Conservation (phyloP, 768 basidiomycete genomes). For the Rhodosporidiobolus sp. region DNA sequence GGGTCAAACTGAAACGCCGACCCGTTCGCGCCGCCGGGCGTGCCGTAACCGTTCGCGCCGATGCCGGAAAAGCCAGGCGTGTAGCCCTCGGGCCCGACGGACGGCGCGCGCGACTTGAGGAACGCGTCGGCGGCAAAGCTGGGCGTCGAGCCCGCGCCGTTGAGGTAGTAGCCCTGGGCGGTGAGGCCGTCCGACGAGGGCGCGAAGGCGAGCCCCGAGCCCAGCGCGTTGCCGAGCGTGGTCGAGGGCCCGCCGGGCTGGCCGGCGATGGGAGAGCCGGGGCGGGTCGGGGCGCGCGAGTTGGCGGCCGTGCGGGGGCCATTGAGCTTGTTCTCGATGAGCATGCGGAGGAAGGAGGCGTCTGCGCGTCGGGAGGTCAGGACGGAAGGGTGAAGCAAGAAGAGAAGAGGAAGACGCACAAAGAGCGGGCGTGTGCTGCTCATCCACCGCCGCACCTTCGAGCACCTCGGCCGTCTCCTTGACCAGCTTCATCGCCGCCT, state of each 20-base stretch:
- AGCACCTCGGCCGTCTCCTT: constrained; percentile 78
- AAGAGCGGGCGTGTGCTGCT: constrained; percentile 81
- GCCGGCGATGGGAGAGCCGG: constrained; percentile 18
- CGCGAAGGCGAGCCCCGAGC: not conserved
- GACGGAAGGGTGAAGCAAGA: fast-evolving
- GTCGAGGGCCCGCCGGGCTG: not conserved
- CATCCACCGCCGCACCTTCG: constrained; percentile 70
- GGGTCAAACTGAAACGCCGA: constrained; percentile 8
- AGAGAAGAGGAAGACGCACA: constrained; percentile 74
- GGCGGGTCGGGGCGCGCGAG: constrained; percentile 35
- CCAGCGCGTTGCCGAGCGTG: not conserved
- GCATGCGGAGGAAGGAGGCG: constrained; percentile 36
- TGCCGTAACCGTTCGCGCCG: constrained; percentile 8
- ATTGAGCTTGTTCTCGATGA: constrained; percentile 40
- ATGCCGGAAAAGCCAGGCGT: not conserved
- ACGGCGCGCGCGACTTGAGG: constrained; percentile 26
- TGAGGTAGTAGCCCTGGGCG: not conserved
- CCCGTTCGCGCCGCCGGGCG: constrained; percentile 3
- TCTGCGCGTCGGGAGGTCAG: not conserved
- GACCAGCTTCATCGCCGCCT: constrained; percentile 65
- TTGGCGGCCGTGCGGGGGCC: constrained; percentile 33
- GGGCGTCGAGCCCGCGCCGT: not conserved
- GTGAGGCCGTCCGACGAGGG: not conserved
- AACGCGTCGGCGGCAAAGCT: constrained; percentile 22
- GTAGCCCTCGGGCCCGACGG: constrained; percentile 18